phyloP scores from a whole-genome alignment of 441 rosid species.

The Viola pubescens region DNA sequence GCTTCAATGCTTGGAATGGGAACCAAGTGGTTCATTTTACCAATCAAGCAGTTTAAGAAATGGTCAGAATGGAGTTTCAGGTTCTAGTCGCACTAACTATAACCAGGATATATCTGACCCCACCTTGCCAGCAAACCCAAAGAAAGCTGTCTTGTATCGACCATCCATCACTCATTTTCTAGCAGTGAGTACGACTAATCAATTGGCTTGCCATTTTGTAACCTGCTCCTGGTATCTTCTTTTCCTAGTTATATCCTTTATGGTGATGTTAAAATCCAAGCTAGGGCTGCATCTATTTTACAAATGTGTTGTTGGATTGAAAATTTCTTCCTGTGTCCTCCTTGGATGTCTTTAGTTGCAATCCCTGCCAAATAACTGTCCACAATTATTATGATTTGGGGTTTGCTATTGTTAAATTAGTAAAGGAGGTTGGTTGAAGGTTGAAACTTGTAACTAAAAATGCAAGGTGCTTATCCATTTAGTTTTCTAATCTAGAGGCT shows the following conservation, averaged over 20 bases:
- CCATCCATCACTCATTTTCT: slow-evolving; percentile 79
- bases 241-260: background rate
- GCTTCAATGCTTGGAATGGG: slow-evolving; percentile 98
- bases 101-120: slow-evolving; percentile 75
- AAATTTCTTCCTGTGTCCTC: background rate
- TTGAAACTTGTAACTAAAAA: background rate
- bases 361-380: background rate
- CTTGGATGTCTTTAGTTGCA: background rate
- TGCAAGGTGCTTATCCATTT: no score
- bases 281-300: background rate
- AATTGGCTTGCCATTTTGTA: slow-evolving; percentile 2
- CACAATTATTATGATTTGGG: background rate
- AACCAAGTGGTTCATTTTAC: slow-evolving; percentile 84
- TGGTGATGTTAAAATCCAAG: background rate
- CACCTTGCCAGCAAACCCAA: slow-evolving; percentile 82
- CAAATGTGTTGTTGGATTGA: background rate
- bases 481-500: no score
- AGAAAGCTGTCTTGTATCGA: slow-evolving; percentile 77
- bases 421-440: slow-evolving; percentile 3
- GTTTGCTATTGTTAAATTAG: background rate
- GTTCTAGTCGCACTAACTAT: slow-evolving; percentile 45
- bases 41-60: slow-evolving; percentile 42
- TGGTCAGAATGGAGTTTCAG: slow-evolving; percentile 53
- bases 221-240: background rate
- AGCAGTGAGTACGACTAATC: slow-evolving; percentile 59